Base-by-base conservation (phyloP, 345 rosid species). In the Populus ilicifolia region DNA sequence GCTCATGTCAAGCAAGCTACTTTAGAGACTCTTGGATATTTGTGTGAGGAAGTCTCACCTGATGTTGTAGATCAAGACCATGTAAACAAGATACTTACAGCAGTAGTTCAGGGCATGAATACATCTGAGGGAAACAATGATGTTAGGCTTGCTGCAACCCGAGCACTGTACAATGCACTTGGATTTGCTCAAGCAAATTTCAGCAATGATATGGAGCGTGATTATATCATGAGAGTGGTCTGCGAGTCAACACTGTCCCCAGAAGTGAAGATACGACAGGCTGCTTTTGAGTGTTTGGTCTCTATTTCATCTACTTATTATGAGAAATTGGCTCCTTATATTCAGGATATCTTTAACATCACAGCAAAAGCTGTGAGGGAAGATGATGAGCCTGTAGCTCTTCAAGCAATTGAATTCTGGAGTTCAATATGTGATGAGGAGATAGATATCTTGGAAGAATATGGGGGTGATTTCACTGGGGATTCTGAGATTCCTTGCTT, bases 41-140 rank as follows among this genome's bases (percentile, higher is more conserved):
- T 90, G 6, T 90, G 94, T 64, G 94, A 90, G 78, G 94, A 90
- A 88, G 90, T 90, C 39, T 89, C 94, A 9, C 90, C 92, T 68
- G 92, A 90, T 56, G 90, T 80, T 36, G 89, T 90, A 0, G 94
- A 90, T 17, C 94, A 90, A 83, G 94, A 90, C 78, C 93, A 91
- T 62, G 93, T 91, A 79, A 91, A 91, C 81, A 91, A 85, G 82
- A 91, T 89, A 66, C 92, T 91, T 56, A 86, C 89, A 29, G 89
- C 85, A 5, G 87, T 86, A 54, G 87, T 86, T 67, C 87, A 86
- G 77, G 86, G 87, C 21, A 83, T 86, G 89, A 86, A 82, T 59
- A 65, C 86, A 50, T 77, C 89, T 8, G 89, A 86, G 69, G 64
- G 61, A 17, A 86, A 76, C 79, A 86, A 77, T 59, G 89, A 86